Evolutionary conservation across 176 grass and related monocot species (phyloP).

Genomic region (Aegilops sharonensis): DNA sequence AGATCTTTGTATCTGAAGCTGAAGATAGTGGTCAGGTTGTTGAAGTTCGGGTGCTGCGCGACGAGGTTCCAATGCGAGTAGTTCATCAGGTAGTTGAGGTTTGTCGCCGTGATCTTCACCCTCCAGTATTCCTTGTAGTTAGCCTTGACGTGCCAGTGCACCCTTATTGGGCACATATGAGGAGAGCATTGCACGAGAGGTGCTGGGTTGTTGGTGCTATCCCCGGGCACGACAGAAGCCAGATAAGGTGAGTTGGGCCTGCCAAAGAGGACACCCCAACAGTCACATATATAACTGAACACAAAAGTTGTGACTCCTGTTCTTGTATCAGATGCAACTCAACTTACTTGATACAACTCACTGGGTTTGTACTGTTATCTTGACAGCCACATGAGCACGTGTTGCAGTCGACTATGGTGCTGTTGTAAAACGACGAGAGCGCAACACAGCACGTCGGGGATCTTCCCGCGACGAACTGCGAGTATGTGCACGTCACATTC

Average conservation of each 20-base stretch:
- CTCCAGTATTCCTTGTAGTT: slow-evolving; percentile 88
- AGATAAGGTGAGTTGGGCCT: slow-evolving; percentile 68
- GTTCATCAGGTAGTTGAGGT: slow-evolving; percentile 87
- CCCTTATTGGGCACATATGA: slow-evolving; percentile 91
- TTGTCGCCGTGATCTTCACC: slow-evolving; percentile 67
- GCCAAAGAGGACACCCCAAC: slow-evolving; percentile 20
- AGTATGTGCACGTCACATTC: slow-evolving; percentile 85
- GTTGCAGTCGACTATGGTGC: slow-evolving; percentile 68
- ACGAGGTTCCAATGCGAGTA: slow-evolving; percentile 92
- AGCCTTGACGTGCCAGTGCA: slow-evolving; percentile 91
- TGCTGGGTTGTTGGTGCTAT: slow-evolving; percentile 34
- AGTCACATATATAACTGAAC: slow-evolving; percentile 31
- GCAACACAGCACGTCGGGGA: slow-evolving; percentile 73
- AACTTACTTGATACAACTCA: slow-evolving; percentile 79
- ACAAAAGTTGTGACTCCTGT: background rate
- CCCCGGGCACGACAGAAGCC: slow-evolving; percentile 45
- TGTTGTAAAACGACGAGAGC: slow-evolving; percentile 84
- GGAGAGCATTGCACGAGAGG: slow-evolving; percentile 75
- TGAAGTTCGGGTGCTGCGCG: slow-evolving; percentile 70
- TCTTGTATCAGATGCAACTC: background rate
- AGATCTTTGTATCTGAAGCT: slow-evolving; percentile 76
- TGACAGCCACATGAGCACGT: slow-evolving; percentile 84
- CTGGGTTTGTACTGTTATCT: slow-evolving; percentile 54
- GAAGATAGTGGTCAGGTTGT: slow-evolving; percentile 70
- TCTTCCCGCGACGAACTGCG: slow-evolving; percentile 57